Conservation (phyloP, 2,329 filamentous ascomycete genomes). For the Scedosporium apiospermum region DNA sequence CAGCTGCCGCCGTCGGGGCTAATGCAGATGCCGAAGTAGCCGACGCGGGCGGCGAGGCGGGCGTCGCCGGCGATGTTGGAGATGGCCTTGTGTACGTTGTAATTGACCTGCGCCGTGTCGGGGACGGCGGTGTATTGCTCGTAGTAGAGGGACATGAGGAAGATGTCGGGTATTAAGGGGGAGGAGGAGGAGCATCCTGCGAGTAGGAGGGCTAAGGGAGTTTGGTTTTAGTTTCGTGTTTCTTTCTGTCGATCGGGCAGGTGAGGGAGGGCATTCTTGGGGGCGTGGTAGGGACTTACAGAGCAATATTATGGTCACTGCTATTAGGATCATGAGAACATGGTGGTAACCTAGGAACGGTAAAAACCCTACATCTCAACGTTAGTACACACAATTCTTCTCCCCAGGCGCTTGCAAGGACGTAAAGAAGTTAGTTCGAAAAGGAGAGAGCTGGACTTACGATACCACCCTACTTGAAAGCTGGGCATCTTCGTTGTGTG, state of each 20-base stretch:
- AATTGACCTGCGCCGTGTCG: slow-evolving; percentile 81
- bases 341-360: slow-evolving; percentile 68
- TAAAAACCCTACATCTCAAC: slow-evolving; percentile 38
- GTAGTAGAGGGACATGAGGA: slow-evolving; percentile 97
- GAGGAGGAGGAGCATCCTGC: slow-evolving; percentile 96
- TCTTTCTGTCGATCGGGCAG: too few relatives aligned
- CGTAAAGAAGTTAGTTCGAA: not conserved
- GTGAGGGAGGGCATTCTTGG: too few relatives aligned
- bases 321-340: slow-evolving; percentile 96
- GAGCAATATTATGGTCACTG: slow-evolving; percentile 83
- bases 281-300: slow-evolving; percentile 51
- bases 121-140: slow-evolving; percentile 74
- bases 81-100: slow-evolving; percentile 76
- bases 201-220: slow-evolving; percentile 65
- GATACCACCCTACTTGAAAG: slow-evolving; percentile 40
- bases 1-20: slow-evolving; percentile 83
- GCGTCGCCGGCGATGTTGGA: slow-evolving; percentile 82
- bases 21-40: slow-evolving; percentile 97
- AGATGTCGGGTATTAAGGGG: slow-evolving; percentile 88
- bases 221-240: not conserved
- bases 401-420: slow-evolving; percentile 9
- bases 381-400: slow-evolving; percentile 12
- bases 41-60: slow-evolving; percentile 79
- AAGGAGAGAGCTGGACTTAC: slow-evolving; percentile 23
- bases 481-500: slow-evolving; percentile 16